Percentiles rank a stretch among this genome's conserved stretches.
These are phyloP conservation scores for Haplosporangium gracile DNA, from an alignment of 192 early-diverging fungal species.

Conservation along the genomic window DNA sequence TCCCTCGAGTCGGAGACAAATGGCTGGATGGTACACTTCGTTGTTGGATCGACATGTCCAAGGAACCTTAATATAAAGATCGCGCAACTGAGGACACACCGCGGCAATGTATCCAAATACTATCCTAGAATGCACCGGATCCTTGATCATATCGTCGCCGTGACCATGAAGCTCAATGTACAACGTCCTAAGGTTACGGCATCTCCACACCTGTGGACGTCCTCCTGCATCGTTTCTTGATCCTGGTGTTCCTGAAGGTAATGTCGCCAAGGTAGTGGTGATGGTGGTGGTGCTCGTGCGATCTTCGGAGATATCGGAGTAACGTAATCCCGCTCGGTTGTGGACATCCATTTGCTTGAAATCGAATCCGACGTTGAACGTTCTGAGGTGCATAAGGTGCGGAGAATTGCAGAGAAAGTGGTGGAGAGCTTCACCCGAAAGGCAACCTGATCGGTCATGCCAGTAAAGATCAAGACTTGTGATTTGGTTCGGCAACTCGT, in stretches of 20 bases:
- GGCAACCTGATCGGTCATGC: not conserved
- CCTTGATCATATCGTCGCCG: not conserved
- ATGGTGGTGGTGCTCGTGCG: not conserved
- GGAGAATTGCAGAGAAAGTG: not conserved
- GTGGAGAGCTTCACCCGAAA: not conserved
- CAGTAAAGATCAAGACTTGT: not conserved
- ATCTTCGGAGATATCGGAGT: not conserved
- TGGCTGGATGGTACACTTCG: not conserved
- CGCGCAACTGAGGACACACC: not conserved
- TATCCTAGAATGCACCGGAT: not conserved
- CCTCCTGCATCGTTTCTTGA: not conserved
- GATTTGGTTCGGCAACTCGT: not conserved
- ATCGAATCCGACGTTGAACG: not conserved
- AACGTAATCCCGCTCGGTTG: slow-evolving; percentile 2
- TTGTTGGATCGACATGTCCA: not conserved
- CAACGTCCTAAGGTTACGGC: not conserved
- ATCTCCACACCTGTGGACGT: not conserved
- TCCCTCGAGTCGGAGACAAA: not conserved
- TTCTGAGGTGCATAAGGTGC: not conserved
- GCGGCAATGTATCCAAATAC: not conserved
- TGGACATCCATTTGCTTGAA: not conserved
- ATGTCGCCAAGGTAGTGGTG: not conserved
- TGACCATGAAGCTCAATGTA: slow-evolving; percentile 6
- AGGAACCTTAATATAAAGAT: not conserved
- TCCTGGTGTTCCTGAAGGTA: not conserved